Evolutionary conservation across 495 filamentous ascomycete species (phyloP), one percentile per base, ranked within the genome.

Genomic region (Penicillium macrosclerotiorum): DNA sequence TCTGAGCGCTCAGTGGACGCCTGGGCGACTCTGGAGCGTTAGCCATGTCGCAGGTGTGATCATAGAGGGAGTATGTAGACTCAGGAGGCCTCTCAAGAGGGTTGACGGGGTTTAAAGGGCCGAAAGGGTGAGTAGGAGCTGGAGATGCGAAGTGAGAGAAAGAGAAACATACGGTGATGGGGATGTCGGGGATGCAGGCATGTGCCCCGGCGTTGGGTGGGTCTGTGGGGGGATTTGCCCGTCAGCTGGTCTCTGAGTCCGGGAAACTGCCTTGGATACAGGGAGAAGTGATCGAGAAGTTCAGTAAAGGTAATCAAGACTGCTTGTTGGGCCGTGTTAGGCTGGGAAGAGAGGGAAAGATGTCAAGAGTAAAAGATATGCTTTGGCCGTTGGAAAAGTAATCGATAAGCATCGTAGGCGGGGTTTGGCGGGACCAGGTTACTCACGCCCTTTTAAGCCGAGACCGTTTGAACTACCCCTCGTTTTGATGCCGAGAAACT

Each of bases 21-120:
- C 69, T 65, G 50, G 51, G 45, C 57, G 64, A 62, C 51, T 65
- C 64, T 55, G 60, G 45, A 65, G 57, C 43, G 65, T 71, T 62
- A 71, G 70, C 59, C 72, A 75, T 75, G 41, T 47, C 56, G 40
- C 51, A 23, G 37, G 37, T 16, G 29, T 36, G 32, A 35, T 37
- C 40, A 56, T 55, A 25, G 25, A 43, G 50, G 8, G 38, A 32
- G 31, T n/a, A n/a, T n/a, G n/a, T n/a, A n/a, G n/a, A n/a, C n/a
- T n/a, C n/a, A n/a, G n/a, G n/a, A n/a, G n/a, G n/a, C n/a, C n/a
- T n/a, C n/a, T n/a, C n/a, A n/a, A n/a, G n/a, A n/a, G n/a, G n/a
- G n/a, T n/a, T n/a, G n/a, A n/a, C n/a, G n/a, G n/a, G n/a, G n/a
- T n/a, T n/a, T n/a, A n/a, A n/a, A n/a, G n/a, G n/a, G n/a, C n/a